Conservation (phyloP, 768 basidiomycete genomes). For the Russula ochroleuca region DNA sequence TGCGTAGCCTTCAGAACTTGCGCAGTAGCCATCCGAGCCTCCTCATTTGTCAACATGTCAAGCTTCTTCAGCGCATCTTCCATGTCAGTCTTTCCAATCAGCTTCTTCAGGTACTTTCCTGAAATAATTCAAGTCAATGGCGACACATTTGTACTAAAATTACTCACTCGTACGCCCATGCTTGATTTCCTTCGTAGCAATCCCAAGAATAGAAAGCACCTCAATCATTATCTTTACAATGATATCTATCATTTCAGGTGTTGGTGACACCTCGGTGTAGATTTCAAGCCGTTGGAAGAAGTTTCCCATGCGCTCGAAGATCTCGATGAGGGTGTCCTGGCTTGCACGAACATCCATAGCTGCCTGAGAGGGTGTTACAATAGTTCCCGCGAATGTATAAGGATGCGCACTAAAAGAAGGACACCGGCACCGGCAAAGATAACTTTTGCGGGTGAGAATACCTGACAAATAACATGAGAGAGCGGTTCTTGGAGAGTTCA, state of each 20-base stretch:
- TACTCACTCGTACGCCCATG: not conserved
- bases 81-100: not conserved
- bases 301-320: not conserved
- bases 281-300: constrained; percentile 3
- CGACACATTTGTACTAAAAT: not conserved
- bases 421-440: not conserved
- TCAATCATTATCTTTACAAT: constrained; percentile 2
- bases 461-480: not conserved
- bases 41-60: not conserved
- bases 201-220: not conserved
- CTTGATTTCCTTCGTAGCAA: constrained; percentile 5
- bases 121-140: not conserved
- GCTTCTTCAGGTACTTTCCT: constrained; percentile 9
- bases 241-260: not conserved
- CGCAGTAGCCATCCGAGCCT: not conserved
- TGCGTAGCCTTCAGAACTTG: not conserved
- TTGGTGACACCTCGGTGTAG: not conserved
- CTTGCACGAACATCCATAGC: not conserved
- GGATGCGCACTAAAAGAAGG: not conserved
- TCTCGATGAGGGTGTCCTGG: not conserved
- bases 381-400: too few relatives aligned
- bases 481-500: too few relatives aligned
- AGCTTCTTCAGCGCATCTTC: not conserved
- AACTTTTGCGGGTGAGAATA: not conserved
- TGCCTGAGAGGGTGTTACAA: not conserved